Evolutionary conservation across 2,329 filamentous ascomycete genomes (phyloP).

Genomic region (Pestalotiopsis sp.): DNA sequence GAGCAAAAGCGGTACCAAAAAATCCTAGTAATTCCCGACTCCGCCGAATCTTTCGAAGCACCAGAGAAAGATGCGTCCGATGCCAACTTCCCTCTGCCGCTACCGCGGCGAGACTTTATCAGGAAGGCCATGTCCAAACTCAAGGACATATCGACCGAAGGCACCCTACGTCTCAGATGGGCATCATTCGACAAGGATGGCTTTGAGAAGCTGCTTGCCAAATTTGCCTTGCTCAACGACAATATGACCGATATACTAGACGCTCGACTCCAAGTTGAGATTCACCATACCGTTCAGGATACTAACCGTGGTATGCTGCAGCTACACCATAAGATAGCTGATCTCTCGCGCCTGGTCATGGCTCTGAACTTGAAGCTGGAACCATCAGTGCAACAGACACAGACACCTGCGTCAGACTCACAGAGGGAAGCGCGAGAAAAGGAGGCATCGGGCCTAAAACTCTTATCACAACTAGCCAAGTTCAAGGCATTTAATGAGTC

Average conservation of each 20-base stretch:
- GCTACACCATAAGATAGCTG: constrained; percentile 48
- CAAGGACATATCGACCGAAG: constrained; percentile 38
- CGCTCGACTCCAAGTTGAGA: constrained; percentile 48
- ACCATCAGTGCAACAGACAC: constrained; percentile 22
- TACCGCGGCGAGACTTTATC: constrained; percentile 44
- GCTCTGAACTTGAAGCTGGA: constrained; percentile 48
- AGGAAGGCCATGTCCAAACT: constrained; percentile 44
- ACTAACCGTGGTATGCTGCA: constrained; percentile 50
- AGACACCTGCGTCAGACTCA: constrained; percentile 33
- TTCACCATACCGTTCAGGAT: constrained; percentile 49
- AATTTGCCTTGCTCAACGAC: constrained; percentile 49
- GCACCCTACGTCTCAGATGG: constrained; percentile 41
- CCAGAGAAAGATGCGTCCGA: constrained; percentile 47
- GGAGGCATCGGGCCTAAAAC: constrained; percentile 42
- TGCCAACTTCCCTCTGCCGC: constrained; percentile 47
- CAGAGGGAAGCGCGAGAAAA: constrained; percentile 33
- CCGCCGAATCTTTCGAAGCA: constrained; percentile 35
- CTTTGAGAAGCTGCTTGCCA: constrained; percentile 46
- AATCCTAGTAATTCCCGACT: constrained; percentile 37
- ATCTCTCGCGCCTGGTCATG: constrained; percentile 48
- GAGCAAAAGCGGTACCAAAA: constrained; percentile 42
- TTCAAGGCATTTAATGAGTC: constrained; percentile 56
- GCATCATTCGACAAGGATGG: constrained; percentile 48
- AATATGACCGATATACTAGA: constrained; percentile 52
- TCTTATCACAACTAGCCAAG: constrained; percentile 47